Base-by-base conservation (phyloP, 164 flowering plant genomes). In the Sextonia rubra region DNA sequence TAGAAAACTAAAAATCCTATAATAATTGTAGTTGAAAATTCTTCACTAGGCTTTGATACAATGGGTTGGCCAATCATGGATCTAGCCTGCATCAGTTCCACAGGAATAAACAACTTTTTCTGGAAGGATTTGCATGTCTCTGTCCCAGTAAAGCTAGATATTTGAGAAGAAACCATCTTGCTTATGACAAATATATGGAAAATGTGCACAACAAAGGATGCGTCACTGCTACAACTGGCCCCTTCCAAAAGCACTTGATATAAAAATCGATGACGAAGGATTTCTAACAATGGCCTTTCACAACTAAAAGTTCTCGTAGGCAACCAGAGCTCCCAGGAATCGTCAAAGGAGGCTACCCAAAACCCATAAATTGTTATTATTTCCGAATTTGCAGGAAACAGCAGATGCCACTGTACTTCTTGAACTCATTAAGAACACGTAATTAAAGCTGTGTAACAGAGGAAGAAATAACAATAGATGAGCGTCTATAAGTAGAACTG, bases 341-440 rank as follows among this genome's bases (percentile, higher is more conserved):
- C 83, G 84, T 56, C 93, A 90, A 62, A 90, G 83, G 17, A 90
- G 66, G 86, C 90, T 85, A 52, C 86, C 73, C 77, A 89, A 79
- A 75, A 89, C 83, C 89, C 88, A 88, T 86, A 83, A 77, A 84
- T 69, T 44, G 90, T 78, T 85, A 74, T 86, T 85, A 90, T 88
- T 89, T 89, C 97, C 97, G 87, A 84, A 80, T 70, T 81, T 71
- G 80, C 89, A 92, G 97, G 97, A 92, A 92, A 92, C 92, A 60
- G 74, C 52, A 52, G 89, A 86, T 89, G 86, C 82, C 68, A 62
- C 87, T 83, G 85, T 76, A 66, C 84, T 81, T 81, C 65, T 87
- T 80, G 91, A 90, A 90, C 79, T 86, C 97, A 91, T 90, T 89
- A 90, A 90, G 94, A 81, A 74, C 68, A 70, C 58, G 80, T 71